Conservation (phyloP, 208 protist species). For the Trypanosoma platydactyli region DNA sequence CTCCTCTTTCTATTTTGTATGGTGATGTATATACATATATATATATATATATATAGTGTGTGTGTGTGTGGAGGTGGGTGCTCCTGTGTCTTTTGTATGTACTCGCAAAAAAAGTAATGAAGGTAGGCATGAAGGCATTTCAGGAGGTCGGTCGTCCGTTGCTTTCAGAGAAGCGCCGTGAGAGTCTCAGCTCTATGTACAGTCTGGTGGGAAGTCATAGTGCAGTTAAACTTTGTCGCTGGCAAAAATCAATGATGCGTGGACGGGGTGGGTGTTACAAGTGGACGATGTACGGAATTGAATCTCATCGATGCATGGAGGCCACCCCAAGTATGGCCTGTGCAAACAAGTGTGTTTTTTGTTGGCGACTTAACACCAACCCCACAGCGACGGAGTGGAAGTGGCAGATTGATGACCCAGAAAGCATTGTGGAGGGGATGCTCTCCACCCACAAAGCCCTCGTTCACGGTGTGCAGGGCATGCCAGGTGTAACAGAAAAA, state of each 20-base stretch:
- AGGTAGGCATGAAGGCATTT: constrained; percentile 8
- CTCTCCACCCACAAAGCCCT: constrained; percentile 76
- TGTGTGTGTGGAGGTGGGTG: neutral
- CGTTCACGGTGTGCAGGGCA: constrained; percentile 80
- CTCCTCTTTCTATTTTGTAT: constrained; percentile 1
- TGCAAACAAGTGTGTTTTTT: constrained; percentile 97
- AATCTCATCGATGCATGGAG: constrained; percentile 96
- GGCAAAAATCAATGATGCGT: constrained; percentile 97
- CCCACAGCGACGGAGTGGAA: constrained; percentile 90
- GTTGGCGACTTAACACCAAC: constrained; percentile 94
- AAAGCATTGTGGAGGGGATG: constrained; percentile 84
- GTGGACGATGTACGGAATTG: constrained; percentile 97
- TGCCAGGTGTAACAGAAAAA: constrained; percentile 89
- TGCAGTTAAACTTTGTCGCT: constrained; percentile 96
- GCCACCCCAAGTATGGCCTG: constrained; percentile 95
- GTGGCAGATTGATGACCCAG: constrained; percentile 92
- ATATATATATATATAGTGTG: no score
- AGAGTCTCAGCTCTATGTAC: constrained; percentile 80
- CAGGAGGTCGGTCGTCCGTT: constrained; percentile 53
- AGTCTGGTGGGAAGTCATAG: constrained; percentile 93
- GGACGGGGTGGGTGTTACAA: constrained; percentile 97
- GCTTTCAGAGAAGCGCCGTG: constrained; percentile 71
- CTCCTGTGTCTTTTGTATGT: neutral
- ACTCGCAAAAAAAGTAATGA: constrained; percentile 1
- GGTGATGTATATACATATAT: neutral